These are phyloP conservation scores for Aspergillus conjunctus DNA, from an alignment of 495 filamentous ascomycete species.

Conservation along the genomic window DNA sequence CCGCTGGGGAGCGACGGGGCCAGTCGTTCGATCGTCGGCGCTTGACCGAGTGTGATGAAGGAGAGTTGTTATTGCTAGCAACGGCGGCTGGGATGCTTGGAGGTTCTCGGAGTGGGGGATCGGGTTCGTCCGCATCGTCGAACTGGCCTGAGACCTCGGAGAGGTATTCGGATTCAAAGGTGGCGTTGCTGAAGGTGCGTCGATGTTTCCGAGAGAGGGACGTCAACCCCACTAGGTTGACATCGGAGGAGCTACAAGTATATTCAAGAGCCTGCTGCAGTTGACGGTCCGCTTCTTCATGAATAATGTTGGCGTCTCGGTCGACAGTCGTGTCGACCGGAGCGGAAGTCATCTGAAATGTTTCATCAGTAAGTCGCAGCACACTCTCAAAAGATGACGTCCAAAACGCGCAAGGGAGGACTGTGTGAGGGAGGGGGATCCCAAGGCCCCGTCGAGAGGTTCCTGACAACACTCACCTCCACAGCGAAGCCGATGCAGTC, in stretches of 20 bases:
- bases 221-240: slow-evolving; percentile 27
- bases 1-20: slow-evolving; percentile 32
- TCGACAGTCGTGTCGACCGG: slow-evolving; percentile 6
- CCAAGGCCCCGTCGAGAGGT: too few relatives aligned
- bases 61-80: slow-evolving; percentile 11
- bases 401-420: slow-evolving; percentile 11
- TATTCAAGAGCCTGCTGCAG: slow-evolving; percentile 30
- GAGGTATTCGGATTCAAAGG: slow-evolving; percentile 26
- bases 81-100: neutral
- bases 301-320: slow-evolving; percentile 18
- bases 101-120: slow-evolving; percentile 9
- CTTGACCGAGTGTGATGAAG: slow-evolving; percentile 42
- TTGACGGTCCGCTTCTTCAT: slow-evolving; percentile 26
- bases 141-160: slow-evolving; percentile 44
- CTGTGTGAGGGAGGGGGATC: neutral
- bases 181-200: slow-evolving; percentile 28
- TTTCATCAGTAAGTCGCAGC: slow-evolving; percentile 1
- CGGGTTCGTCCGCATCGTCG: slow-evolving; percentile 45
- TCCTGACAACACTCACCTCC: neutral
- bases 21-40: slow-evolving; percentile 52
- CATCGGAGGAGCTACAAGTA: slow-evolving; percentile 19
- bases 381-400: neutral
- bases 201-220: slow-evolving; percentile 39
- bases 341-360: slow-evolving; percentile 17
- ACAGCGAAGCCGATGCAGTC: neutral